Evolutionary conservation across 2,329 filamentous ascomycete genomes (phyloP), one percentile per base, ranked within the genome.

Genomic region (Curvularia sp.): DNA sequence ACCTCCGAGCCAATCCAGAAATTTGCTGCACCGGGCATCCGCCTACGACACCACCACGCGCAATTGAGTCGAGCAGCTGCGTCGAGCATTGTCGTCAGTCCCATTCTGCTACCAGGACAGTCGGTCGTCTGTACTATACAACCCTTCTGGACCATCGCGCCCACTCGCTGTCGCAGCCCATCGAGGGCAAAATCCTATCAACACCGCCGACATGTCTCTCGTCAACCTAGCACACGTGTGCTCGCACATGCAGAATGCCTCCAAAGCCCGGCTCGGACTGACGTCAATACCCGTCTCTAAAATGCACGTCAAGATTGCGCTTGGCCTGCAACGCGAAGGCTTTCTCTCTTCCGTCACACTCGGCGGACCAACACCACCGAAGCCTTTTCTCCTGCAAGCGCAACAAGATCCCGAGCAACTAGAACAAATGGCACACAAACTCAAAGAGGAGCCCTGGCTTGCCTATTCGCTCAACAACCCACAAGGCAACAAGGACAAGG

Each of bases 161-260:
- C 52, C 51, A 48, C 55, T 51, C 54, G 19, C 42, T 57, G 53
- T 61, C 58, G 49, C 56, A 55, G 70, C 68, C 72, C 73, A 64
- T 65, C 60, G 70, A 65, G 73, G 72, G 71, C 71, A 55, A 50
- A 62, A 43, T 45, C 55, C 48, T 53, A 46, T 53, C 60, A 59
- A 50, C 57, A 27, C 56, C 43, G 53, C 67, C 72, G 66, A 59
- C 66, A 91, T 92, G 89, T 91, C 88, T 70, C 85, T 97, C 79
- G 82, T 86, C 74, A 87, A 89, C 78, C 85, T 96, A 64, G 84
- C 87, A 70, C 82, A 94, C 82, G 87, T 93, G 80, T 96, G 91
- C 84, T 93, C 92, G 66, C 93, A 97, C 81, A 84, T 97, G 56
- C 91, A 95, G 78, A 97, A 97, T 82, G 91, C 91, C 66, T 90